phyloP scores from a whole-genome alignment of 1,284 basidiomycete species.

The Leucoagaricus sp. region DNA sequence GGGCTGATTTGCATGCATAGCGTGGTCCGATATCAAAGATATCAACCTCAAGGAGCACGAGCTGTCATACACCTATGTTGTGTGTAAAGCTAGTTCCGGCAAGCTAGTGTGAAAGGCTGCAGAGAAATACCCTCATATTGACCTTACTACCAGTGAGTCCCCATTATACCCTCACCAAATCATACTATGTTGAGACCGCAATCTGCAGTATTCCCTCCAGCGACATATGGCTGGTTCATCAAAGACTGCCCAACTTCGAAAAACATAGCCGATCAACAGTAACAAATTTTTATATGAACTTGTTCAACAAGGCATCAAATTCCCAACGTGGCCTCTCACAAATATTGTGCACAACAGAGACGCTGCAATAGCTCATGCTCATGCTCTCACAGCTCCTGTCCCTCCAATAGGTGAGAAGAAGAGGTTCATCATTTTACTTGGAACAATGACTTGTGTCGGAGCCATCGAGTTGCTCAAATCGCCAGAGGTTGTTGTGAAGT shows the following conservation, averaged over 20 bases:
- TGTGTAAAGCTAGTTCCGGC: background rate
- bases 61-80: background rate
- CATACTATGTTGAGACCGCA: background rate
- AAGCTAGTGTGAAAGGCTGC: background rate
- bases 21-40: background rate
- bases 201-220: background rate
- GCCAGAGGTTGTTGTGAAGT: background rate
- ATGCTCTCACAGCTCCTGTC: background rate
- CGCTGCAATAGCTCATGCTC: background rate
- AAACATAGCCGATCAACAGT: background rate
- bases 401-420: slow-evolving; percentile 1
- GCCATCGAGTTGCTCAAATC: slow-evolving; percentile 6
- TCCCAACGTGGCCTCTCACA: background rate
- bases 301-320: background rate
- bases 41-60: background rate
- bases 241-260: slow-evolving; percentile 1
- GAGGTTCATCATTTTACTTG: background rate
- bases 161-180: background rate
- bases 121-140: slow-evolving; percentile 1
- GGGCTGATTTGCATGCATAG: background rate
- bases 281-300: slow-evolving; percentile 2
- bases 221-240: background rate
- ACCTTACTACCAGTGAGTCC: background rate
- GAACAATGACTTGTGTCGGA: slow-evolving; percentile 5
- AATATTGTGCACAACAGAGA: slow-evolving; percentile 1